Evolutionary conservation across 768 basidiomycete species (phyloP).

Genomic region (Boletus sp.): DNA sequence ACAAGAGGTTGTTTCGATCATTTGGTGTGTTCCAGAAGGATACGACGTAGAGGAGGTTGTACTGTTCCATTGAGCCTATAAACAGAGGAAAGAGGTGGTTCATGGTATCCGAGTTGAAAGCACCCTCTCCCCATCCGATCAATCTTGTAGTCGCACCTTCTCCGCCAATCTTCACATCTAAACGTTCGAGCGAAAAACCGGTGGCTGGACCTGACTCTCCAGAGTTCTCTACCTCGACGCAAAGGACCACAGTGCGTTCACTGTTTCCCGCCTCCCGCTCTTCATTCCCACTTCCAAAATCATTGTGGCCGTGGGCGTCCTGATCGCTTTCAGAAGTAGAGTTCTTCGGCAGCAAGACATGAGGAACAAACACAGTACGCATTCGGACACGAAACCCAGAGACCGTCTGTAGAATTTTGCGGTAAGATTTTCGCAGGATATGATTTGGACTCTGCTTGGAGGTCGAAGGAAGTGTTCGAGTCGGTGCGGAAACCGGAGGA

Average conservation of each 20-base stretch:
- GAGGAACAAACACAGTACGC: conserved; percentile 91
- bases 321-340: conserved; percentile 26
- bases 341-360: conserved; percentile 61
- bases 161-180: conserved; percentile 75
- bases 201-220: conserved; percentile 57
- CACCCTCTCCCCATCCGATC: conserved; percentile 47
- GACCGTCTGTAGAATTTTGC: conserved; percentile 72
- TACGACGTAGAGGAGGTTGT: conserved; percentile 88
- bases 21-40: conserved; percentile 68
- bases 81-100: conserved; percentile 63
- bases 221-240: conserved; percentile 85
- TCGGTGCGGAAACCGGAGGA: conserved; percentile 44
- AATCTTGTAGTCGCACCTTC: conserved; percentile 51
- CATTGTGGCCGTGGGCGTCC: conserved; percentile 27
- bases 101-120: conserved; percentile 32
- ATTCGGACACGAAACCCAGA: conserved; percentile 88
- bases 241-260: conserved; percentile 85
- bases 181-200: conserved; percentile 72
- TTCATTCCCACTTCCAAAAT: conserved; percentile 47
- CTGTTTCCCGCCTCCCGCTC: conserved; percentile 65
- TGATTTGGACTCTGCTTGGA: conserved; percentile 49
- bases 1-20: conserved; percentile 41
- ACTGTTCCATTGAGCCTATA: conserved; percentile 74
- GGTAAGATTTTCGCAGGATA: conserved; percentile 81
- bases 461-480: conserved; percentile 45